Percentiles rank a stretch among this genome's conserved stretches.
Conservation (phyloP, 164 flowering plant species). For the Vitis amurensis region DNA sequence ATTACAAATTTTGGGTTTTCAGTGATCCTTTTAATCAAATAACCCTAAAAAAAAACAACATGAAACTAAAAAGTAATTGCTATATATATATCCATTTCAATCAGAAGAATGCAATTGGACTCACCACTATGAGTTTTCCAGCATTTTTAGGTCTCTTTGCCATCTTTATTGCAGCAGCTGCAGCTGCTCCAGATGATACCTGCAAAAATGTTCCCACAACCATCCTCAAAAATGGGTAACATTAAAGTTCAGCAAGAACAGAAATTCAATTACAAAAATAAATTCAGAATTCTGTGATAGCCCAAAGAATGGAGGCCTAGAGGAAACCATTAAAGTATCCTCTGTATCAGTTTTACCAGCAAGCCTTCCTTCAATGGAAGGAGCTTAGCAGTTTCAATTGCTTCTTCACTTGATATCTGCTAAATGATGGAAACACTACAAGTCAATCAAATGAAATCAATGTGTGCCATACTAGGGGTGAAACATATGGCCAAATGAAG, state of each 20-base stretch:
- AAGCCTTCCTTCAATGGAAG: constrained; percentile 44
- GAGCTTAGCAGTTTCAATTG: constrained; percentile 42
- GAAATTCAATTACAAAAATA: not conserved
- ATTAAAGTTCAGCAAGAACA: too few species aligned
- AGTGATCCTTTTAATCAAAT: too few species aligned
- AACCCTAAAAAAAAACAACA: too few species aligned
- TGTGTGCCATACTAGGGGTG: too few species aligned
- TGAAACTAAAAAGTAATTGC: too few species aligned
- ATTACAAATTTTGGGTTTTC: too few species aligned
- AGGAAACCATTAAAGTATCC: too few species aligned
- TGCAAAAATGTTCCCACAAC: not conserved
- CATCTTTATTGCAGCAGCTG: not conserved
- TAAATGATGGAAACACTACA: not conserved
- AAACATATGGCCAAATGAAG: too few species aligned
- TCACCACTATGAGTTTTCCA: constrained; percentile 22
- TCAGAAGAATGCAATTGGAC: too few species aligned
- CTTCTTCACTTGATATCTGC: constrained; percentile 46
- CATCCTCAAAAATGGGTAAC: not conserved
- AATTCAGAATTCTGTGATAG: not conserved
- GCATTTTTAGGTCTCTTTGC: constrained; percentile 1
- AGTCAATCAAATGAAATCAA: too few species aligned
- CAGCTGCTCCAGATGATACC: constrained; percentile 10
- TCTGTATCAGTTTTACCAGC: constrained; percentile 21
- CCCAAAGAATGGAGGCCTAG: not conserved
- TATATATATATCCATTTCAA: too few species aligned